A percentile compares a stretch with the other conserved stretches of the same genome.
phyloP scores from a whole-genome alignment of 2,329 filamentous ascomycete genomes.

The Achaetomium macrosporum region DNA sequence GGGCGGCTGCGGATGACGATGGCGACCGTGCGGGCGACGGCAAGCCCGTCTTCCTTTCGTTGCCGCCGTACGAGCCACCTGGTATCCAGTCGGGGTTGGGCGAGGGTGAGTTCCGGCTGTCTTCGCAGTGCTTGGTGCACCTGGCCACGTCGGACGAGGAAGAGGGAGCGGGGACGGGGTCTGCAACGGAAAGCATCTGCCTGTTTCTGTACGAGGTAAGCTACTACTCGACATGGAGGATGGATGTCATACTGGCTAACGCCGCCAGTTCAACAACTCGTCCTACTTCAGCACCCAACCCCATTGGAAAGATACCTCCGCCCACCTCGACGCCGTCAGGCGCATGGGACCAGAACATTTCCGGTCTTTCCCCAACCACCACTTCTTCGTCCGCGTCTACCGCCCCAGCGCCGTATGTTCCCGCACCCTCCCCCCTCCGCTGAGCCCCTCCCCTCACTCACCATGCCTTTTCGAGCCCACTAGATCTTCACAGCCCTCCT shows the following conservation, averaged over 20 bases:
- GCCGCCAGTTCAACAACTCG: constrained; percentile 40
- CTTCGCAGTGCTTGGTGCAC: constrained; percentile 40
- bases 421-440: not conserved
- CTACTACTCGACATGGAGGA: not conserved
- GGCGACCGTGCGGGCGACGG: not conserved
- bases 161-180: constrained; percentile 22
- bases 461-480: not conserved
- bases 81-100: constrained; percentile 34
- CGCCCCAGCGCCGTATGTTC: constrained; percentile 46
- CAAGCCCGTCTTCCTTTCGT: constrained; percentile 31
- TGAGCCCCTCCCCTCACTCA: not conserved
- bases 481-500: constrained; percentile 45
- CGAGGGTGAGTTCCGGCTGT: constrained; percentile 36
- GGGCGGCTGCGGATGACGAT: constrained; percentile 3
- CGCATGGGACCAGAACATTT: constrained; percentile 43
- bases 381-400: constrained; percentile 52
- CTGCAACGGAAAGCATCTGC: constrained; percentile 37
- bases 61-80: constrained; percentile 36
- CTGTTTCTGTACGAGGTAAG: constrained; percentile 51
- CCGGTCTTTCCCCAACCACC: constrained; percentile 48
- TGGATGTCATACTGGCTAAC: constrained; percentile 9
- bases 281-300: constrained; percentile 30
- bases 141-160: constrained; percentile 31
- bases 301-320: constrained; percentile 34
- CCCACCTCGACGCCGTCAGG: constrained; percentile 34